Evolutionary conservation across 139 green algal species (phyloP), one percentile per base, ranked within the genome.

Genomic region (Gonium pectorale): DNA sequence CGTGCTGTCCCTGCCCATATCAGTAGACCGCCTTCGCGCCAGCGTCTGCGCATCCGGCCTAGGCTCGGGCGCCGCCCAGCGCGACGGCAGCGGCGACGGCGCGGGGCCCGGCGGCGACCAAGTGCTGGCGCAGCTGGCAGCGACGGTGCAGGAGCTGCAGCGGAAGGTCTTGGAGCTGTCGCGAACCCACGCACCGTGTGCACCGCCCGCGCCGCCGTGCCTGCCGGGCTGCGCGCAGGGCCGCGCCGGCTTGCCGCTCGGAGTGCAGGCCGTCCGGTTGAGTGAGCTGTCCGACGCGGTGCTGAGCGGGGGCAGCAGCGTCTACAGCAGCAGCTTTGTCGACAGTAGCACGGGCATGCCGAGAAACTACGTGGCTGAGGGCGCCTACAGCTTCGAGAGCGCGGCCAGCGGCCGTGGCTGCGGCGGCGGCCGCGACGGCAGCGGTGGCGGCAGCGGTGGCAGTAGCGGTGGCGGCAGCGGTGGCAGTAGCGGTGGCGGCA

Each of bases 381-480:
- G n/a, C n/a, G n/a, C n/a, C n/a, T n/a, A n/a, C n/a, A n/a, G n/a
- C n/a, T n/a, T n/a, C n/a, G n/a, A n/a, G n/a, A n/a, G n/a, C n/a
- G 67, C 67, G 67, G 24, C 67, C 33, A 40, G 29, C 67, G 67
- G 5, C 13, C 15, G 67, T 56, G 9, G 11, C 38, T 8, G 27
- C 43, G 24, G 68, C 27, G 24, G 44, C 51, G 7, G 51, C 43
- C 26, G 68, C 60, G 17, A 41, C 68, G 46, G 46, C 46, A 15
- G 46, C 46, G 46, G 46, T 15, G 46, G 46, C 13, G 15, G 46
- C 46, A 54, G 46, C 46, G 46, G 46, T 24, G 68, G 68, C 68
- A 77, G 19, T 6, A 21, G 56, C 56, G 56, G 68, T 43, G 68
- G 68, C 43, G 51, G 35, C 68, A 60, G 68, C 68, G 60, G 68